A percentile compares a stretch with the other conserved stretches of the same genome.
These are phyloP conservation scores for Fraxinus baroniana DNA, from an alignment of 305 asterid genomes.

Conservation along the genomic window DNA sequence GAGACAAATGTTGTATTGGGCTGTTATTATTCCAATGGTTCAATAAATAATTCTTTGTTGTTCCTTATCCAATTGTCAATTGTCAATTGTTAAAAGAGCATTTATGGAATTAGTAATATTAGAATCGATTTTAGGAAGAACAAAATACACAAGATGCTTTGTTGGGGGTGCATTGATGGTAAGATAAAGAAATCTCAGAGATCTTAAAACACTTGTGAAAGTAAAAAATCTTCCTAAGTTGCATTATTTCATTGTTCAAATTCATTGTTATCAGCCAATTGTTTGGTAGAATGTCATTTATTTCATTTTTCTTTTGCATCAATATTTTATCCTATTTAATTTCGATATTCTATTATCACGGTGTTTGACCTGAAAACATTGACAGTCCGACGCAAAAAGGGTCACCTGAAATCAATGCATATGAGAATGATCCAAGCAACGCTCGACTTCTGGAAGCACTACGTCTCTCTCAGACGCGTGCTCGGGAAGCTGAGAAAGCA, in stretches of 20 bases:
- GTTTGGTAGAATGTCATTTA: neutral
- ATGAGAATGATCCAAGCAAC: constrained; percentile 41
- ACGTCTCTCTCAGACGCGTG: constrained; percentile 89
- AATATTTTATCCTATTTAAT: neutral
- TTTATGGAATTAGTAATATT: neutral
- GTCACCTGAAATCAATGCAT: constrained; percentile 16
- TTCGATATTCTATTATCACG: neutral
- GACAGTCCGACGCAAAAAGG: constrained; percentile 27
- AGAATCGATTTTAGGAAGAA: neutral
- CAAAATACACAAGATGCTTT: neutral
- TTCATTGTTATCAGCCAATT: neutral
- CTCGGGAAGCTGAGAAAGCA: constrained; percentile 87
- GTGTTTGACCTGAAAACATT: constrained; percentile 28
- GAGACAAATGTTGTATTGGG: neutral
- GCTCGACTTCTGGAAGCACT: constrained; percentile 73
- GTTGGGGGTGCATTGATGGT: neutral
- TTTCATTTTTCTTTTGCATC: neutral
- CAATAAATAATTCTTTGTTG: neutral
- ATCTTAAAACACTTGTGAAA: neutral
- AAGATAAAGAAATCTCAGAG: neutral
- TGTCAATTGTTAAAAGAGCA: neutral
- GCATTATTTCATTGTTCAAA: neutral
- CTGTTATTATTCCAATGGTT: neutral
- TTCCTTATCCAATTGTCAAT: neutral
- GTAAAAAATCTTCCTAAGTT: neutral